phyloP scores from a whole-genome alignment of 2,329 filamentous ascomycete genomes.

The Huntiella omanensis region DNA sequence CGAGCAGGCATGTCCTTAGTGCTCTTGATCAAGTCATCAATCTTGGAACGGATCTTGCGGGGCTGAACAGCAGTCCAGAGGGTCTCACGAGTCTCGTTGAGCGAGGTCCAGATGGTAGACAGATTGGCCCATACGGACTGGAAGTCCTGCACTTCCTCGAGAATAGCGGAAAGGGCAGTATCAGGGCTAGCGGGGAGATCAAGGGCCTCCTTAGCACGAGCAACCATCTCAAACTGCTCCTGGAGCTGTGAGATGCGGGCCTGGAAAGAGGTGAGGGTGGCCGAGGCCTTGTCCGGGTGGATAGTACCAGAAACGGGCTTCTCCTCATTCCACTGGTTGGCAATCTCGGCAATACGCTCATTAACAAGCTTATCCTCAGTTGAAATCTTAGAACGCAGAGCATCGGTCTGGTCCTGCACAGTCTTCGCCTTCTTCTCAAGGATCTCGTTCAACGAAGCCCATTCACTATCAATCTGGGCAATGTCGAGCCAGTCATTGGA shows the following conservation, averaged over 20 bases:
- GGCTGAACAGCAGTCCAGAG: conserved; percentile 94
- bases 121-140: conserved; percentile 95
- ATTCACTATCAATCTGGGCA: conserved; percentile 90
- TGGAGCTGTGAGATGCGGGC: conserved; percentile 67
- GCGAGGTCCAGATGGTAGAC: conserved; percentile 87
- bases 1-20: conserved; percentile 98
- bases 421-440: conserved; percentile 84
- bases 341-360: conserved; percentile 73
- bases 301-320: conserved; percentile 94
- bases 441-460: conserved; percentile 83
- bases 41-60: conserved; percentile 71
- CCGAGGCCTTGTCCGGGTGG: conserved; percentile 71
- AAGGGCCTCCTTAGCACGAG: conserved; percentile 90
- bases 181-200: conserved; percentile 68
- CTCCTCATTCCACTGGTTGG: conserved; percentile 79
- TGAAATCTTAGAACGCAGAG: conserved; percentile 79
- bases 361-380: conserved; percentile 84
- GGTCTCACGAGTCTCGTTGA: conserved; percentile 82
- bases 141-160: conserved; percentile 96
- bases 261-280: conserved; percentile 68
- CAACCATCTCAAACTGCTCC: conserved; percentile 79
- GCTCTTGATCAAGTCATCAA: conserved; percentile 89
- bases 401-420: conserved; percentile 91
- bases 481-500: conserved; percentile 87
- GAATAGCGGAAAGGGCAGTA: conserved; percentile 61